Base-by-base conservation (phyloP, 2,329 filamentous ascomycete genomes). In the Plectosphaerella sp. region DNA sequence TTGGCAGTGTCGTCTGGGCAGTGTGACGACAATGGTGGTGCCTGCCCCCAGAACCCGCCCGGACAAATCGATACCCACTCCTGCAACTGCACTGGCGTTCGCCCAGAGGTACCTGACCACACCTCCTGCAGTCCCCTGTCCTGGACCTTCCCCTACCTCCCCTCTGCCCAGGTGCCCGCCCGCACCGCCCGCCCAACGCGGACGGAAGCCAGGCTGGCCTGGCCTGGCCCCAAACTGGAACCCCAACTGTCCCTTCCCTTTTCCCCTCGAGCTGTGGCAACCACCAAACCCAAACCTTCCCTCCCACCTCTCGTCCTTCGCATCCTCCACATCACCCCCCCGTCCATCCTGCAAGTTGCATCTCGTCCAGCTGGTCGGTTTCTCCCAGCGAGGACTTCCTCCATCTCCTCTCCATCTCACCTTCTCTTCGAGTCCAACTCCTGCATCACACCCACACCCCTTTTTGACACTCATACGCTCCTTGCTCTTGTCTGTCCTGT, bases 401-500 rank as follows among this genome's bases (percentile, higher is more conserved):
- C 55, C 55, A 57, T 56, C 49, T 50, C 28, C 11, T 54, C 45
- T 42, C 47, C 18, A 48, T 50, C 51, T 53, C 47, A 49, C 49
- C 54, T 56, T 54, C 54, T 57, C 54, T 56, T 52, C 54, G 52
- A 48, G 43, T 52, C 45, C 16, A 18, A 20, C 49, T 45, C 48
- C 53, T 52, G 46, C 54, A 50, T 52, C 47, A 47, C 49, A 36
- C 47, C 35, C 49, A 43, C 41, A 54, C 50, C 58, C 56, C 48
- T 48, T 54, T 54, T 55, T 53, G 51, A 53, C 52, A 53, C 52
- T 54, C 52, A 53, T 53, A 53, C 52, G 55, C 52, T 52, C 59
- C 51, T 57, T 59, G 57, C 55, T 49, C 48, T 45, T 46, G 46
- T 46, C 47, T 48, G 49, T 54, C 50, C 49, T 50, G 35, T 33